Base-by-base conservation (phyloP, 441 rosid species). In the Euphorbia schlechtendalii region DNA sequence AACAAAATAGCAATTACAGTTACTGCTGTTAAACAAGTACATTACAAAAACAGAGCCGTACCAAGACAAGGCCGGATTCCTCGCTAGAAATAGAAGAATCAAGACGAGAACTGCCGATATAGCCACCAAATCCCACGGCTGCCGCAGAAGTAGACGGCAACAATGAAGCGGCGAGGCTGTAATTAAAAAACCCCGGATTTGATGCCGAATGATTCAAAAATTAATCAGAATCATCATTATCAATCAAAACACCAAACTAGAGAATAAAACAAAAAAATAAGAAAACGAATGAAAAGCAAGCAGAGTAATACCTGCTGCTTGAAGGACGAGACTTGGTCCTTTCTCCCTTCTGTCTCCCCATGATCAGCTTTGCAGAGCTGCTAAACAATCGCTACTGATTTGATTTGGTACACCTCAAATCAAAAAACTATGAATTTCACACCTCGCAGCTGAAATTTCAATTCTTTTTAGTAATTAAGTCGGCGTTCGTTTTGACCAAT, bases 251-350 rank as follows among this genome's bases (percentile, higher is more conserved):
- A n/a, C n/a, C n/a, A 3, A 24, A 1, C 32, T 21, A 55, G 57
- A 38, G 38, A 21, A 14, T 34, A 18, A 9, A 9, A 9, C 4
- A 17, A n/a, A n/a, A 5, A 21, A 34, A 24, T n/a, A 25, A 34
- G 38, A 27, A 8, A 5, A 18, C 64, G 40, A 51, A 1, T 24
- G n/a, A 18, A 17, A 18, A 21, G 5, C n/a, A 48, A 36, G 34
- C 34, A 66, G 13, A 27, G 48, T 6, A 18, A 10, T 24, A 87
- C 98, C 94, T 87, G 91, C 99, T 93, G 87, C 99, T 93, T 18
- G 99, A 93, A 69, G 99, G 92, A 46, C 99, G 97, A 32, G 87
- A 81, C 84, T 90, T 93, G 85, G 79, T 84, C 78, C 93, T 77
- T 36, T 88, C 99, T 69, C 97, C 99, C 77, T 90, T 93, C 69